phyloP scores from a whole-genome alignment of 106 monocot genomes.

The Allium cepa region DNA sequence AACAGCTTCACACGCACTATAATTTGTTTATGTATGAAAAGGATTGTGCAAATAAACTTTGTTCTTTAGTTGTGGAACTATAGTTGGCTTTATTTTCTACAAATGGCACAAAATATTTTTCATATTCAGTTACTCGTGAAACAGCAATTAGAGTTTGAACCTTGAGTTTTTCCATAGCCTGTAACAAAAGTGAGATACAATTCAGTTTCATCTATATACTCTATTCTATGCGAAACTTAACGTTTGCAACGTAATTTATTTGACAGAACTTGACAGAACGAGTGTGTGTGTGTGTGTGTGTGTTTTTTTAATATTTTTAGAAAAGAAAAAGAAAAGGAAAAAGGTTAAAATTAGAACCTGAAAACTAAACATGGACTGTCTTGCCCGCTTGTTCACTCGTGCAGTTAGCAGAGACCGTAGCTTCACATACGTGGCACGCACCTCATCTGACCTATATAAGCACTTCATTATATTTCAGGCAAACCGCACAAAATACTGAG shows the following conservation, averaged over 20 bases:
- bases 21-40: conserved; percentile 44
- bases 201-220: too few relatives aligned
- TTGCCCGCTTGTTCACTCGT: conserved; percentile 76
- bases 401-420: conserved; percentile 70
- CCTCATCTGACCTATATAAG: conserved; percentile 52
- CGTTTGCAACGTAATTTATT: too few relatives aligned
- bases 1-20: neutral
- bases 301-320: too few relatives aligned
- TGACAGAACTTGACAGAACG: too few relatives aligned
- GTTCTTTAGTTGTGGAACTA: conserved; percentile 20
- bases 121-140: conserved; percentile 58
- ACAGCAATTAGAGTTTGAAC: conserved; percentile 24
- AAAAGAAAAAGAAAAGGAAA: too few relatives aligned
- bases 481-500: too few relatives aligned
- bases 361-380: conserved; percentile 68
- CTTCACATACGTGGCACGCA: conserved; percentile 79
- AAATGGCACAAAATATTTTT: conserved; percentile 79
- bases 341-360: conserved; percentile 27
- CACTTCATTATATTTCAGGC: too few relatives aligned
- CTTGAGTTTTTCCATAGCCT: conserved; percentile 98
- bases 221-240: too few relatives aligned
- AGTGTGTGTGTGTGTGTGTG: too few relatives aligned
- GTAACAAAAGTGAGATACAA: conserved; percentile 2
- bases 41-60: conserved; percentile 30
- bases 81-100: conserved; percentile 40